A percentile compares a stretch with the other conserved stretches of the same genome.
Evolutionary conservation across 2,329 filamentous ascomycete species (phyloP).

Genomic region (Botrytis sinoallii): DNA sequence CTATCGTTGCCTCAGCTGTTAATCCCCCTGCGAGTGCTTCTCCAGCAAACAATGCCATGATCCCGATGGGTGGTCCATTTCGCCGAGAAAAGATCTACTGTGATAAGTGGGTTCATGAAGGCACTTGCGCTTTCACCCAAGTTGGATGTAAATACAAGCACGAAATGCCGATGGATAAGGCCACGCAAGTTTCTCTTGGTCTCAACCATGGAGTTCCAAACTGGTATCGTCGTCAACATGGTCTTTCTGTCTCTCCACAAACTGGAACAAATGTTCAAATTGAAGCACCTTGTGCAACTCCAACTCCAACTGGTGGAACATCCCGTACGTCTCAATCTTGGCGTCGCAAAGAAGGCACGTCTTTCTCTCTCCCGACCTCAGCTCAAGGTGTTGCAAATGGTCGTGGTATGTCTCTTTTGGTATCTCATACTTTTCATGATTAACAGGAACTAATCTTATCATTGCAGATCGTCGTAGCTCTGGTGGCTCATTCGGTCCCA

Average conservation of each 20-base stretch:
- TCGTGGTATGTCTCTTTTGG: conserved; percentile 11
- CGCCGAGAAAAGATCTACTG: conserved; percentile 66
- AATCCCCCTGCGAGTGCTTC: not conserved
- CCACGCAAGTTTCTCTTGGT: conserved; percentile 66
- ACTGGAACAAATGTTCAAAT: conserved; percentile 6
- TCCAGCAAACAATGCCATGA: not conserved
- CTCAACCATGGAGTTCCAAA: conserved; percentile 59
- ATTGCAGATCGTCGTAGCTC: conserved; percentile 7
- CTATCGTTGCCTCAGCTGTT: conserved; percentile 12
- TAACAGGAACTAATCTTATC: not conserved
- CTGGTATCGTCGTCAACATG: conserved; percentile 16
- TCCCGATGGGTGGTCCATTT: not conserved
- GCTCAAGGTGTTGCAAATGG: not conserved
- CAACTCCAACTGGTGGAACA: not conserved
- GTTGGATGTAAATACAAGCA: conserved; percentile 88
- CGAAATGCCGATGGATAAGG: conserved; percentile 73
- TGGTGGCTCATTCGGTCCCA: conserved; percentile 16
- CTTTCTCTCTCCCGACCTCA: not conserved
- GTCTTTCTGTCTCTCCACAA: not conserved
- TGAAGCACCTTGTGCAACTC: conserved; percentile 3
- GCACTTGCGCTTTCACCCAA: conserved; percentile 79
- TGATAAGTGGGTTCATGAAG: conserved; percentile 85
- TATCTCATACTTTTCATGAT: not conserved
- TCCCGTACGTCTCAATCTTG: conserved; percentile 13
- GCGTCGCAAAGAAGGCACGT: conserved; percentile 10